phyloP scores from a whole-genome alignment of 768 basidiomycete genomes.

The Gymnopilus junonius region DNA sequence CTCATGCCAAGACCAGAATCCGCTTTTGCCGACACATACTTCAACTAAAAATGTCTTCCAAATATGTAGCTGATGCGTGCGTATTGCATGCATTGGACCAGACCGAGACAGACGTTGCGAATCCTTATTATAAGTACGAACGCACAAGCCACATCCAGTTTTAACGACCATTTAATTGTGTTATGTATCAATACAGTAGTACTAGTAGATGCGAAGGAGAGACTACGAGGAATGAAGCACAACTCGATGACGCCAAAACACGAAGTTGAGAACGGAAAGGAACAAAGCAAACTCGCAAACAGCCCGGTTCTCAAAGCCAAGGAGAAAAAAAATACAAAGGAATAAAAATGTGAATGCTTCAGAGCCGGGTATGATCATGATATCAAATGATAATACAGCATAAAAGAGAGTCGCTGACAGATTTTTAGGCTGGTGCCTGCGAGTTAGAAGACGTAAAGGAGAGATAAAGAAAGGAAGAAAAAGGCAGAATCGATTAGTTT shows the following conservation, averaged over 20 bases:
- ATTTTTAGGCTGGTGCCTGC: conserved; percentile 13
- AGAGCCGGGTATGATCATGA: conserved; percentile 16
- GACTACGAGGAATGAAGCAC: conserved; percentile 15
- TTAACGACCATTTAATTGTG: conserved; percentile 19
- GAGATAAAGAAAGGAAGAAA: conserved; percentile 9
- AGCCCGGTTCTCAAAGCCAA: conserved; percentile 12
- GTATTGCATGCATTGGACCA: too few relatives aligned
- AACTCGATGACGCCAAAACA: conserved; percentile 2
- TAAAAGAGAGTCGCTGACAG: conserved; percentile 17
- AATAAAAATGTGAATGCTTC: conserved; percentile 4
- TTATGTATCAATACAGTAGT: conserved; percentile 4
- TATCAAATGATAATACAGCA: conserved; percentile 3
- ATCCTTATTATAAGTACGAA: neutral
- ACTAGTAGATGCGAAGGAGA: conserved; percentile 15
- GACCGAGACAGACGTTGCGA: too few relatives aligned
- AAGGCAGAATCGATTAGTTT: conserved; percentile 10
- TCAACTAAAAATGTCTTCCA: too few relatives aligned
- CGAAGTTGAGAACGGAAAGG: conserved; percentile 5
- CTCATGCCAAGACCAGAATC: neutral
- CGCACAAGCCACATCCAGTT: neutral
- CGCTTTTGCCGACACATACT: neutral
- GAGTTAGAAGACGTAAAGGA: conserved; percentile 9
- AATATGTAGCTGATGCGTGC: too few relatives aligned
- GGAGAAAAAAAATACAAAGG: conserved; percentile 6
- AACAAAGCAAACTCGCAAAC: conserved; percentile 17